A percentile compares a stretch with the other conserved stretches of the same genome.
phyloP scores from a whole-genome alignment of 202 grass and related monocot genomes.

The Schoenoplectus tabernaemontani region DNA sequence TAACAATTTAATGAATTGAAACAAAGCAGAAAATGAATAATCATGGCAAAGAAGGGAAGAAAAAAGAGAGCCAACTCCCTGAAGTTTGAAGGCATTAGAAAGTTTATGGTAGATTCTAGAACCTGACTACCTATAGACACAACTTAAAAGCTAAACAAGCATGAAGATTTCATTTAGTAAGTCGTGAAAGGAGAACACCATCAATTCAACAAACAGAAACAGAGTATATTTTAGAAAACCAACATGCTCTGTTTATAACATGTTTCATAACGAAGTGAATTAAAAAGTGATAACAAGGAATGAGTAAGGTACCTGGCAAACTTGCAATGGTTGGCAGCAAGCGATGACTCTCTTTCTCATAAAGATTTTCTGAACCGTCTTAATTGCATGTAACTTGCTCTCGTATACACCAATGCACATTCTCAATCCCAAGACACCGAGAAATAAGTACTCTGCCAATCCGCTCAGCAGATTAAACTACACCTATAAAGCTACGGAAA shows the following conservation, averaged over 20 bases:
- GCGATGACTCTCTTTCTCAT: conserved; percentile 49
- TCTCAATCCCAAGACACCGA: conserved; percentile 8
- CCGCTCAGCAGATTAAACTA: not conserved
- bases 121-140: not conserved
- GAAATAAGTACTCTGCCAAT: not conserved
- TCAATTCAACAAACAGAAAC: not conserved
- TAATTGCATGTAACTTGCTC: conserved; percentile 15
- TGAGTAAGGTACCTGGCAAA: conserved; percentile 37
- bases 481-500: not conserved
- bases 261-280: not conserved
- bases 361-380: conserved; percentile 21
- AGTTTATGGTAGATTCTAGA: not conserved
- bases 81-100: not conserved
- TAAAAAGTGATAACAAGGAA: too few relatives aligned
- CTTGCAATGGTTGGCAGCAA: conserved; percentile 34
- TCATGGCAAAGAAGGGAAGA: not conserved
- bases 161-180: too few relatives aligned
- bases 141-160: too few relatives aligned
- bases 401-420: conserved; percentile 41
- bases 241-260: not conserved
- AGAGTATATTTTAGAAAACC: not conserved
- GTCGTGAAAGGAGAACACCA: too few relatives aligned
- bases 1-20: not conserved
- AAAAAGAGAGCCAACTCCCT: not conserved
- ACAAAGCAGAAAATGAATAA: not conserved